Evolutionary conservation across 2,329 filamentous ascomycete species (phyloP), one percentile per base, ranked within the genome.

Genomic region (Fusarium virguliforme): DNA sequence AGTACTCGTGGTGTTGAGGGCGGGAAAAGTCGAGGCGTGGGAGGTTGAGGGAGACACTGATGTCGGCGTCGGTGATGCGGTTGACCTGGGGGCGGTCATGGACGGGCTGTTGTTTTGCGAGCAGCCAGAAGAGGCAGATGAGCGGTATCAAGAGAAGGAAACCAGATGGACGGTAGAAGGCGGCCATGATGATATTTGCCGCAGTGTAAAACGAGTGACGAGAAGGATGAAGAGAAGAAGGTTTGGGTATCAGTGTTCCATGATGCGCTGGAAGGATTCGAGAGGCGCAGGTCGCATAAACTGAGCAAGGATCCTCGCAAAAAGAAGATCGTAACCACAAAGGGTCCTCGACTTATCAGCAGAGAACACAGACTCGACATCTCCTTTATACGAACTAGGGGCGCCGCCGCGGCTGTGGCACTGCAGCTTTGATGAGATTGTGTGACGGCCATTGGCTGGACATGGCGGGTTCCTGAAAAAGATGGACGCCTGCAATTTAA

Each of bases 1-100:
- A 81, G 64, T 75, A 80, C 26, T 72, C 70, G 24, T 57, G 53
- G n/a, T 76, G 18, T 18, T 18, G 70, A 3, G 61, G 43, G 22
- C 50, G 63, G 2, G 75, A 68, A 40, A 78, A 78, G 61, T 78
- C 68, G 57, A 78, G 75, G 6, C 55, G 62, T 2, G 74, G 75
- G 26, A 78, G 76, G 24, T 62, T 22, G 3, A 59, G 64, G 3
- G 67, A 61, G 12, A 76, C 66, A 7, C 59, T 63, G n/a, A 74
- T 60, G 60, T 78, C 75, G 53, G 65, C 58, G 28, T 72, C 63
- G n/a, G 65, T 71, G 58, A 69, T 75, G 60, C 69, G 72, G 41
- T 70, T 68, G 26, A 51, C 48, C 18, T 54, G 56, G 22, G 60
- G 62, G 32, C 28, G 60, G n/a, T 68, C 64, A 34, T 74, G 70